These are phyloP conservation scores for Aspergillus mulundensis DNA, from an alignment of 495 filamentous ascomycete species.

Conservation along the genomic window DNA sequence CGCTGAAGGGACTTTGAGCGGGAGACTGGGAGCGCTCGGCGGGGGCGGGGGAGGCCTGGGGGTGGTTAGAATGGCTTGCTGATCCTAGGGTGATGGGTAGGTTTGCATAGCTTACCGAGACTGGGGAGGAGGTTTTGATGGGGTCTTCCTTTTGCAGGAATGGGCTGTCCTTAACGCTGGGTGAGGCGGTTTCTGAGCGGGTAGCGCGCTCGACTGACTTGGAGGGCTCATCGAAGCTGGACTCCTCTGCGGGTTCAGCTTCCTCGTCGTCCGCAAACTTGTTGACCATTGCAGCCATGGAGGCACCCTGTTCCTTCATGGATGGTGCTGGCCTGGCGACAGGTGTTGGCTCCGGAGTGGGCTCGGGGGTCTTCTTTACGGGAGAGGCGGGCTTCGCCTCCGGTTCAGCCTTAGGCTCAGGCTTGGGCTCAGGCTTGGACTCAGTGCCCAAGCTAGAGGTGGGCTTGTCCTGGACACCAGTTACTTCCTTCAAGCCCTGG, in stretches of 20 bases:
- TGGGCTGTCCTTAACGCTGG: constrained; percentile 31
- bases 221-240: constrained; percentile 79
- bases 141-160: constrained; percentile 34
- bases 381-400: constrained; percentile 49
- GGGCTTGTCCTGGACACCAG: constrained; percentile 63
- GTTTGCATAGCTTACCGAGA: constrained; percentile 18
- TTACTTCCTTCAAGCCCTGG: constrained; percentile 66
- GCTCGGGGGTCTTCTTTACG: constrained; percentile 32
- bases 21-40: not conserved
- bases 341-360: constrained; percentile 35
- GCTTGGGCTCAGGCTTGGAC: constrained; percentile 46
- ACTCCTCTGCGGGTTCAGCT: constrained; percentile 57
- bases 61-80: not conserved
- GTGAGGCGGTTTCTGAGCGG: constrained; percentile 28
- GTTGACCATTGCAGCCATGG: constrained; percentile 75
- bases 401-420: constrained; percentile 45
- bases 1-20: constrained; percentile 11
- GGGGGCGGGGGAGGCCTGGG: constrained; percentile 5
- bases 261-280: constrained; percentile 78
- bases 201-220: constrained; percentile 54
- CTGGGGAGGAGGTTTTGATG: constrained; percentile 18
- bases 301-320: constrained; percentile 77
- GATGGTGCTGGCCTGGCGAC: constrained; percentile 56
- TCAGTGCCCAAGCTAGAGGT: constrained; percentile 39
- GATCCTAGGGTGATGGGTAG: not conserved